Percentiles rank a stretch among this genome's conserved stretches.
phyloP scores from a whole-genome alignment of 768 basidiomycete genomes.

The Hygrocybe punicea region DNA sequence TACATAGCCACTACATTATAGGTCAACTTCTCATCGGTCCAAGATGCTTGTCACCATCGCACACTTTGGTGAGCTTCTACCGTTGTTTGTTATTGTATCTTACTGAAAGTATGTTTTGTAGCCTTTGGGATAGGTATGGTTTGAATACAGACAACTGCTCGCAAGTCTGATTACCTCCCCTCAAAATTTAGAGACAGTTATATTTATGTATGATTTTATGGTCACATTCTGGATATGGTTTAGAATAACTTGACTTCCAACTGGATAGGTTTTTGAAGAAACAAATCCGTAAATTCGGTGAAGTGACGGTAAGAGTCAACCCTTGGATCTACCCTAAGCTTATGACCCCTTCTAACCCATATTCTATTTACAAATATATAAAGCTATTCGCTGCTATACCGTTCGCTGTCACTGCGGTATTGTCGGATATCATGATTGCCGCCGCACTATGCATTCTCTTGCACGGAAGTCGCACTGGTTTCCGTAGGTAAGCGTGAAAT shows the following conservation, averaged over 20 bases:
- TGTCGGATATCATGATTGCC: slow-evolving; percentile 10
- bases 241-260: background rate
- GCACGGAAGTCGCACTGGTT: slow-evolving; percentile 7
- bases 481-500: slow-evolving; percentile 3
- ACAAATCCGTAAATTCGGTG: slow-evolving; percentile 2
- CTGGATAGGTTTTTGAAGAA: slow-evolving; percentile 12
- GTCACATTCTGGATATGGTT: too few relatives aligned
- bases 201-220: background rate
- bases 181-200: slow-evolving; percentile 5
- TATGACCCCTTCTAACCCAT: too few relatives aligned
- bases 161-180: background rate
- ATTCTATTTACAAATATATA: too few relatives aligned
- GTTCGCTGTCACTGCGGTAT: slow-evolving; percentile 8
- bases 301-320: slow-evolving; percentile 8
- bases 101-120: background rate
- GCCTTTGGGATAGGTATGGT: slow-evolving; percentile 8
- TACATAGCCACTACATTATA: background rate
- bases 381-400: slow-evolving; percentile 10
- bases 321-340: background rate
- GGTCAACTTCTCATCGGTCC: background rate
- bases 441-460: slow-evolving; percentile 10
- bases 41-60: background rate
- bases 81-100: background rate
- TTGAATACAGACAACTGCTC: background rate
- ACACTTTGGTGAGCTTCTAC: background rate